These are phyloP conservation scores for Emericellopsis terricola DNA, from an alignment of 495 filamentous ascomycete genomes.

Conservation along the genomic window DNA sequence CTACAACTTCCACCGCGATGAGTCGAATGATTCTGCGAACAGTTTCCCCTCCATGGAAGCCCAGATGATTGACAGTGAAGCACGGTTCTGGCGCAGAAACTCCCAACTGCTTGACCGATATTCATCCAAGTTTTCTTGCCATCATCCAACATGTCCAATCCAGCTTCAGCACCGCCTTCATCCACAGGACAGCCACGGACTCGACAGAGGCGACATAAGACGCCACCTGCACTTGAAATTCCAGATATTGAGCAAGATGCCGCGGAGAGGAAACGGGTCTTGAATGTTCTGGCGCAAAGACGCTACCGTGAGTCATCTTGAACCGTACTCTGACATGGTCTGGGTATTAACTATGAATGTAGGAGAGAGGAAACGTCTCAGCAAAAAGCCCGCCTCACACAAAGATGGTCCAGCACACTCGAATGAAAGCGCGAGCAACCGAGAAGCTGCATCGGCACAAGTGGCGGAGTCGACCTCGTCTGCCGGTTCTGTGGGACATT, in stretches of 20 bases:
- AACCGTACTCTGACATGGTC: background rate
- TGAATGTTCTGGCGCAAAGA: slow-evolving; percentile 31
- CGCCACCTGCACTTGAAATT: slow-evolving; percentile 9
- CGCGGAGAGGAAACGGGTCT: slow-evolving; percentile 25
- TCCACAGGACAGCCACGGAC: slow-evolving; percentile 5
- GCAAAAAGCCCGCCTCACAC: background rate
- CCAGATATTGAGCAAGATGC: slow-evolving; percentile 19
- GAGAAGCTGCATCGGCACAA: background rate
- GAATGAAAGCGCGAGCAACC: background rate
- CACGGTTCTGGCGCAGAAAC: too few species aligned
- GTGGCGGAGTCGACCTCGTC: background rate
- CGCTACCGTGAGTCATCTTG: slow-evolving; percentile 22
- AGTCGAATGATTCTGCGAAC: too few species aligned
- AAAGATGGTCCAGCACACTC: background rate
- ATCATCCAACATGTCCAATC: background rate
- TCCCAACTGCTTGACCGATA: too few species aligned
- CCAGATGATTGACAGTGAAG: too few species aligned
- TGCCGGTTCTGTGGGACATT: too few species aligned
- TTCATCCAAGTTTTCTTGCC: background rate
- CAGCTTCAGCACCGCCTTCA: background rate
- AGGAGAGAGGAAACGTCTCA: slow-evolving; percentile 13
- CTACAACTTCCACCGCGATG: too few species aligned
- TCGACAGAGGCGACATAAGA: slow-evolving; percentile 10
- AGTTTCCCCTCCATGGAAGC: too few species aligned
- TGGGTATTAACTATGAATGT: background rate